phyloP scores from a whole-genome alignment of 75 land plant genomes.

The Selaginella tamariscina region DNA sequence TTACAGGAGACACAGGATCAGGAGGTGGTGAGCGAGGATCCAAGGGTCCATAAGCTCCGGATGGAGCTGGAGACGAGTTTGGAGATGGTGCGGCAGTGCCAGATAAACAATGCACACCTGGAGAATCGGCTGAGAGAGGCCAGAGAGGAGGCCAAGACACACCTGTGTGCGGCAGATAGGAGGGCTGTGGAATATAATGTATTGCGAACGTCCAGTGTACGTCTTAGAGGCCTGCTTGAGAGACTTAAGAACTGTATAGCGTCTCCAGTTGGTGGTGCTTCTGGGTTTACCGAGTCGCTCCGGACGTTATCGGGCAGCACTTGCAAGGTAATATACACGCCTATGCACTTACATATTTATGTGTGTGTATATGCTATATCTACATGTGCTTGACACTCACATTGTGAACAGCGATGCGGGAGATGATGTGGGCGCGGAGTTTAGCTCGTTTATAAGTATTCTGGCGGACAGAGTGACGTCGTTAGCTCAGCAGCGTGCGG shows the following conservation, averaged over 20 bases:
- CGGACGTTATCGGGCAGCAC: slow-evolving; percentile 54
- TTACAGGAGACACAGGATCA: not conserved
- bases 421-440: slow-evolving; percentile 55
- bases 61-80: slow-evolving; percentile 56
- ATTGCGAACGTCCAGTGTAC: slow-evolving; percentile 69
- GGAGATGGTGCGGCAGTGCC: slow-evolving; percentile 85
- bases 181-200: slow-evolving; percentile 80
- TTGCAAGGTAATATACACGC: slow-evolving; percentile 44
- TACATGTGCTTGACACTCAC: no score
- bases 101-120: slow-evolving; percentile 96
- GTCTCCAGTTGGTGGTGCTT: slow-evolving; percentile 34
- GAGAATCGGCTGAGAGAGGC: slow-evolving; percentile 93
- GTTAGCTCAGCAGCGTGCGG: slow-evolving; percentile 34
- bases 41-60: slow-evolving; percentile 15
- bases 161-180: slow-evolving; percentile 86
- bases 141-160: slow-evolving; percentile 85
- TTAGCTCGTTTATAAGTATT: slow-evolving; percentile 50
- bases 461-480: slow-evolving; percentile 67
- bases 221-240: slow-evolving; percentile 66
- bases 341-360: no score
- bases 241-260: slow-evolving; percentile 58
- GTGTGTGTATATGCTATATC: no score
- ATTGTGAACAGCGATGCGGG: slow-evolving; percentile 36
- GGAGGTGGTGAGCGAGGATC: not conserved
- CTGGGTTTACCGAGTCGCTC: slow-evolving; percentile 59